Evolutionary conservation across 495 filamentous ascomycete species (phyloP).

Genomic region (Chaetomium fimeti): DNA sequence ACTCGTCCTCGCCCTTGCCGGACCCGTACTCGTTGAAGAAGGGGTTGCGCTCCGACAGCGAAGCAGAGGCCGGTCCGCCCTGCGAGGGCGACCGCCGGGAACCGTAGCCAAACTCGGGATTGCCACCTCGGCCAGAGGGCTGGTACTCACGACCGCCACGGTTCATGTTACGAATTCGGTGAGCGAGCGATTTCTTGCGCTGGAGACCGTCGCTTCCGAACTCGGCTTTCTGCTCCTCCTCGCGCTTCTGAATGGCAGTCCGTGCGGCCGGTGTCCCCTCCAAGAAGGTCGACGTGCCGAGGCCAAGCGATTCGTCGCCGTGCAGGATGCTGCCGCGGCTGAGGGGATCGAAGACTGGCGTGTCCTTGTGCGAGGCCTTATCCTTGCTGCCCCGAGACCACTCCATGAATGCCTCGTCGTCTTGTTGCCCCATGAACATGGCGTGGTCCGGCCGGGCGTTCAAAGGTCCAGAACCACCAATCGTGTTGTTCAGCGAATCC

Average conservation of each 20-base stretch:
- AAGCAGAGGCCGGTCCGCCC: conserved; percentile 66
- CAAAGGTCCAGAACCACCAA: conserved; percentile 84
- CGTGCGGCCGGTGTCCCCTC: conserved; percentile 90
- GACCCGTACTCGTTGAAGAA: conserved; percentile 79
- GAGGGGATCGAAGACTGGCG: conserved; percentile 51
- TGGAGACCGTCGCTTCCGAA: conserved; percentile 62
- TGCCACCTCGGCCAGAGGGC: conserved; percentile 53
- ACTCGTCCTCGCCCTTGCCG: conserved; percentile 41
- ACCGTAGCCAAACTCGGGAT: conserved; percentile 45
- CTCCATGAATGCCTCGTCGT: conserved; percentile 82
- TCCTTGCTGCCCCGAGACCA: conserved; percentile 49
- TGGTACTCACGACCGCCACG: conserved; percentile 51
- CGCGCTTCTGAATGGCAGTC: conserved; percentile 73
- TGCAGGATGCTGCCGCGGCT: conserved; percentile 67
- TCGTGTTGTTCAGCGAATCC: conserved; percentile 83
- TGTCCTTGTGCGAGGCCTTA: conserved; percentile 32
- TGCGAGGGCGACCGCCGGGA: conserved; percentile 49
- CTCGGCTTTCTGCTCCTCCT: conserved; percentile 61
- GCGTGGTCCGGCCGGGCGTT: conserved; percentile 80
- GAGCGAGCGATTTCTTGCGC: conserved; percentile 91
- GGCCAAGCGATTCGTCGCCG: conserved; percentile 76
- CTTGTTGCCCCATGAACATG: conserved; percentile 72
- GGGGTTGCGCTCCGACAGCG: conserved; percentile 68
- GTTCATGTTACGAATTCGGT: conserved; percentile 73
- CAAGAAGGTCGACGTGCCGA: conserved; percentile 93